Evolutionary conservation across 2,329 filamentous ascomycete species (phyloP), one percentile per base, ranked within the genome.

Genomic region (Trichoderma sp.): DNA sequence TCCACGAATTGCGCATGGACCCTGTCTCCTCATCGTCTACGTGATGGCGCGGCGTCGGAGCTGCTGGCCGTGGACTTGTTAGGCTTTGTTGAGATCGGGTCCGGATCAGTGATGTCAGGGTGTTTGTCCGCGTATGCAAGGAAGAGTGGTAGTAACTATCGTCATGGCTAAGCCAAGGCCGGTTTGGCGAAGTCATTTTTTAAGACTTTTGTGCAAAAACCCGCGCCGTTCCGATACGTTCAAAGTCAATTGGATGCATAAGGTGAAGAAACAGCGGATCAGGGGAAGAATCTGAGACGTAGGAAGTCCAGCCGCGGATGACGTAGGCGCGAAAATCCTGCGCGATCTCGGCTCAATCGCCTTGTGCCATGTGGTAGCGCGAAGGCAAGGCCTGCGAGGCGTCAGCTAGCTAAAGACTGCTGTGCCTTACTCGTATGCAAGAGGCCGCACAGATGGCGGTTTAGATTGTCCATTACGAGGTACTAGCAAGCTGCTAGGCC

Each of bases 31-130:
- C 81, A 58, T 82, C 81, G 34, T 80, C 79, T 5, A 74, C 68
- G 30, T 70, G 74, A 66, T 75, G 50, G 39, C 73, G 71, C 63
- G 76, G 71, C 15, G 58, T 55, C 6, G 67, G 59, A 34, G 73
- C 59, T 6, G 77, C 72, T 15, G 74, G 74, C 74, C 76, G 76
- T 2, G 76, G 77, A 53, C 76, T 77, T 26, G 74, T 68, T 70
- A 81, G 71, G 74, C 76, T 80, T 71, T 78, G 77, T 73, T 81
- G 79, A 6, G 82, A 83, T 67, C 82, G 81, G 55, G 76, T 82
- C 58, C 82, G 77, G 74, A 83, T 82, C 66, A 83, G 77, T 4
- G 80, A 81, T 36, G 81, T 78, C 65, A 83, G 76, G 15, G 79
- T 78, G 59, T 81, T 81, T 70, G 80, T 82, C 30, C 81, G 79